Evolutionary conservation across 2,329 filamentous ascomycete species (phyloP).

Genomic region (Orbilia javanica): DNA sequence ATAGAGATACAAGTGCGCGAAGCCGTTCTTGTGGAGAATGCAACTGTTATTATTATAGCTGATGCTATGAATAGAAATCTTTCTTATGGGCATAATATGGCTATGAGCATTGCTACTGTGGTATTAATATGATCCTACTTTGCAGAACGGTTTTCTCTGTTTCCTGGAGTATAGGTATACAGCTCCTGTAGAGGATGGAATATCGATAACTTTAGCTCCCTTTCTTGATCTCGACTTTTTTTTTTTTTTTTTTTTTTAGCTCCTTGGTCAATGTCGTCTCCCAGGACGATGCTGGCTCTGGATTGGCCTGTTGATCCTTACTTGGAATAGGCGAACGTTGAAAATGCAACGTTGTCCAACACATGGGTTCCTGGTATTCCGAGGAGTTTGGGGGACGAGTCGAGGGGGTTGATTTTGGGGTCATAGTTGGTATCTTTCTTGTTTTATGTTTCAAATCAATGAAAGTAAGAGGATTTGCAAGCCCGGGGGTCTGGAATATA

Average conservation of each 20-base stretch:
- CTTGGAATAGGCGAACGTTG: neutral
- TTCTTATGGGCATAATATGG: neutral
- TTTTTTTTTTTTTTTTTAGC: too few relatives aligned
- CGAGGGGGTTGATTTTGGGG: neutral
- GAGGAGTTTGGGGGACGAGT: neutral
- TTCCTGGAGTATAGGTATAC: neutral
- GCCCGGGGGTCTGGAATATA: too few relatives aligned
- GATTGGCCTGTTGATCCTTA: too few relatives aligned
- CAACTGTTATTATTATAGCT: neutral
- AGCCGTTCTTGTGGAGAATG: too few relatives aligned
- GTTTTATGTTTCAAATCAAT: too few relatives aligned
- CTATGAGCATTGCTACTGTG: neutral
- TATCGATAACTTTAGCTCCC: too few relatives aligned
- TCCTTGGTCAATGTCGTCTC: neutral
- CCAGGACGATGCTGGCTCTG: too few relatives aligned
- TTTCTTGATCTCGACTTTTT: too few relatives aligned
- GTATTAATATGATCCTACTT: neutral
- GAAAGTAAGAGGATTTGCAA: too few relatives aligned
- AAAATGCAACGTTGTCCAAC: neutral
- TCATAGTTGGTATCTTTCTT: too few relatives aligned
- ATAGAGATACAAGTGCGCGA: too few relatives aligned
- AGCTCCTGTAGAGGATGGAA: too few relatives aligned
- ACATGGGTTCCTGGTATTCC: neutral
- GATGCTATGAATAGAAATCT: neutral
- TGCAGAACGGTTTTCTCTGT: neutral